These are phyloP conservation scores for Helichrysum umbraculigerum DNA, from an alignment of 129 eudicot species.

Conservation along the genomic window DNA sequence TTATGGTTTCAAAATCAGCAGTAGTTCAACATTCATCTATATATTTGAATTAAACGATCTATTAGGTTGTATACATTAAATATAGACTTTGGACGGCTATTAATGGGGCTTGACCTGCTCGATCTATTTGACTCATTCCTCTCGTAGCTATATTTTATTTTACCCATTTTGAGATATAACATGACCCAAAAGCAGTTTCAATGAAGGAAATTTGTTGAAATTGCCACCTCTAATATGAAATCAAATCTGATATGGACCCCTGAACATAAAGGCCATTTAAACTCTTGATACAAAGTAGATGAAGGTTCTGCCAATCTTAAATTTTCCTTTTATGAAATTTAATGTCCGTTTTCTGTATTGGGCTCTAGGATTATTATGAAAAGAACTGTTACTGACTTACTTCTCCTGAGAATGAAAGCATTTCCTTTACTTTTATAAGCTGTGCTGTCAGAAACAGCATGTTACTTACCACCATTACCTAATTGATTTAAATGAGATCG, in stretches of 20 bases:
- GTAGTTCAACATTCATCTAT: not conserved
- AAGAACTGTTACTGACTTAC: not conserved
- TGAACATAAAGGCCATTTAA: not conserved
- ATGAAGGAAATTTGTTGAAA: not conserved
- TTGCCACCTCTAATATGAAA: not conserved
- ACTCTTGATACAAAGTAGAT: not conserved
- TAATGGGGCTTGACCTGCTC: no score
- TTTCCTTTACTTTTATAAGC: not conserved
- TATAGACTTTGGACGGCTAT: no score
- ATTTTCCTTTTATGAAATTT: not conserved
- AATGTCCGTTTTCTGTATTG: not conserved
- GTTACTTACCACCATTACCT: conserved; percentile 3
- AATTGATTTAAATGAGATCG: conserved; percentile 4
- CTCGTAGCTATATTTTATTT: not conserved
- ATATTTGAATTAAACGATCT: not conserved
- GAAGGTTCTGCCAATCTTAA: conserved; percentile 17
- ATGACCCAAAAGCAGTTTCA: not conserved
- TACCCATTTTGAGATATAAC: not conserved
- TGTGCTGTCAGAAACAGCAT: conserved; percentile 14
- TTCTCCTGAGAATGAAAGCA: not conserved
- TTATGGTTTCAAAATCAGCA: not conserved
- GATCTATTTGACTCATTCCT: no score
- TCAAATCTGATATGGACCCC: not conserved
- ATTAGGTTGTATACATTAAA: no score
- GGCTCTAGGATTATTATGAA: not conserved